phyloP scores from a whole-genome alignment of 148 eudicot genomes.

The Silene conica region DNA sequence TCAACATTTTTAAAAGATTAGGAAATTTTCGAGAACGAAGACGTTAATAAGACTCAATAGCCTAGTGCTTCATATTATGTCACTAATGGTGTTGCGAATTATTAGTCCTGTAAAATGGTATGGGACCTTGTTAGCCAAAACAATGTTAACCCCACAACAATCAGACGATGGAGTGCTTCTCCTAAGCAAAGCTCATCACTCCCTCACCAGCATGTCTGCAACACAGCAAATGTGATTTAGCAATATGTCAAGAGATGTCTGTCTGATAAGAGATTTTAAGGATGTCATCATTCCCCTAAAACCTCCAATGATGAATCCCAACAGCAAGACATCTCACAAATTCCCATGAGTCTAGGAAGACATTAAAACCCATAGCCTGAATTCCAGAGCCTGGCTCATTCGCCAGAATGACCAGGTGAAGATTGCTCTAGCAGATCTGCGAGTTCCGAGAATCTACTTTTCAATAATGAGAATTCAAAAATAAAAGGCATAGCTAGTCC shows the following conservation, averaged over 20 bases:
- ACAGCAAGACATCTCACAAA: slow-evolving; percentile 34
- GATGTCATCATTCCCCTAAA: slow-evolving; percentile 38
- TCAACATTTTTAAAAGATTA: background rate
- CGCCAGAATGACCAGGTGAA: slow-evolving; percentile 51
- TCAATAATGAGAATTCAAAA: slow-evolving; percentile 35
- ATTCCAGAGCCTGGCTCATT: slow-evolving; percentile 55
- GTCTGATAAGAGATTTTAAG: slow-evolving; percentile 36
- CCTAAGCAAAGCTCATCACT: slow-evolving; percentile 57
- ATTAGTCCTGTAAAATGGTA: slow-evolving; percentile 34
- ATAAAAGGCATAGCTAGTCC: slow-evolving; percentile 14
- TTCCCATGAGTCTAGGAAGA: slow-evolving; percentile 39
- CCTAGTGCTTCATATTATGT: slow-evolving; percentile 23
- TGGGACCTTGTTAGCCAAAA: slow-evolving; percentile 41
- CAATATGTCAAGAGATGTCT: slow-evolving; percentile 34
- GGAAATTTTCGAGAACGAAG: background rate
- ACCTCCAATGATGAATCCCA: slow-evolving; percentile 31
- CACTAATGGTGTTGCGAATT: slow-evolving; percentile 17
- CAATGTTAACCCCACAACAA: slow-evolving; percentile 48
- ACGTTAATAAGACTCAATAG: slow-evolving; percentile 3
- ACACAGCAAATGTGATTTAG: slow-evolving; percentile 58
- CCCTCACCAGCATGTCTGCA: slow-evolving; percentile 79
- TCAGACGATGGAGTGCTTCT: slow-evolving; percentile 53
- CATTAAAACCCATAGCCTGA: slow-evolving; percentile 51
- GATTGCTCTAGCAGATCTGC: slow-evolving; percentile 72
- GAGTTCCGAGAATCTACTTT: slow-evolving; percentile 62